phyloP scores from a whole-genome alignment of 179 eudicot genomes.

The Corrigiola litoralis region DNA sequence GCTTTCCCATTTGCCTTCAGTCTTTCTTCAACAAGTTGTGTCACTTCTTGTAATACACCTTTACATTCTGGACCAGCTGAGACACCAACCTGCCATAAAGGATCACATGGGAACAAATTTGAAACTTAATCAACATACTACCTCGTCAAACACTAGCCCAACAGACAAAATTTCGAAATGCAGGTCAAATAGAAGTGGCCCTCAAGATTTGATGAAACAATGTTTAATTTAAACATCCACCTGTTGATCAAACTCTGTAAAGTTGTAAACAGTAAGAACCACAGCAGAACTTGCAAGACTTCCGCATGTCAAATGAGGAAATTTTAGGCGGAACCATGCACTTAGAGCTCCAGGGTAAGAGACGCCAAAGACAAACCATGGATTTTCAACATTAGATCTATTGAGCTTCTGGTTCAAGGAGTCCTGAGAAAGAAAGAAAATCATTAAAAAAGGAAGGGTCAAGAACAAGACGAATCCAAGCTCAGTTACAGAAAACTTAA shows the following conservation, averaged over 20 bases:
- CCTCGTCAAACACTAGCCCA: not conserved
- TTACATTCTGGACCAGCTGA: conserved; percentile 99
- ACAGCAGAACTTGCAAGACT: conserved; percentile 97
- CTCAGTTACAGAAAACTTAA: no score
- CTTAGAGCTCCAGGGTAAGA: conserved; percentile 97
- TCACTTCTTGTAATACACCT: conserved; percentile 84
- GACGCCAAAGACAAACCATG: conserved; percentile 90
- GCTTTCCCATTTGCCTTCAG: conserved; percentile 49
- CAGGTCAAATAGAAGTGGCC: not conserved
- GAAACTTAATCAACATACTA: not conserved
- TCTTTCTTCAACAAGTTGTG: conserved; percentile 68
- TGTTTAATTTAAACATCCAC: conserved; percentile 41
- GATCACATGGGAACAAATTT: not conserved
- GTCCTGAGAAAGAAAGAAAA: conserved; percentile 37
- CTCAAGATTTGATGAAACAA: not conserved
- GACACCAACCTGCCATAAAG: conserved; percentile 61
- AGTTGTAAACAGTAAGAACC: conserved; percentile 74
- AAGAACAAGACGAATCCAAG: no score
- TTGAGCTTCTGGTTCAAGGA: conserved; percentile 63
- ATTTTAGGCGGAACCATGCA: conserved; percentile 97
- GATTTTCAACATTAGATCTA: conserved; percentile 64
- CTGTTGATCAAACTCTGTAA: conserved; percentile 84
- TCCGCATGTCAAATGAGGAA: conserved; percentile 96
- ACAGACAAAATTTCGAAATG: not conserved
- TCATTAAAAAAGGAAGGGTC: not conserved